These are phyloP conservation scores for Schrenkiella parvula DNA, from an alignment of 345 rosid genomes.

Conservation along the genomic window DNA sequence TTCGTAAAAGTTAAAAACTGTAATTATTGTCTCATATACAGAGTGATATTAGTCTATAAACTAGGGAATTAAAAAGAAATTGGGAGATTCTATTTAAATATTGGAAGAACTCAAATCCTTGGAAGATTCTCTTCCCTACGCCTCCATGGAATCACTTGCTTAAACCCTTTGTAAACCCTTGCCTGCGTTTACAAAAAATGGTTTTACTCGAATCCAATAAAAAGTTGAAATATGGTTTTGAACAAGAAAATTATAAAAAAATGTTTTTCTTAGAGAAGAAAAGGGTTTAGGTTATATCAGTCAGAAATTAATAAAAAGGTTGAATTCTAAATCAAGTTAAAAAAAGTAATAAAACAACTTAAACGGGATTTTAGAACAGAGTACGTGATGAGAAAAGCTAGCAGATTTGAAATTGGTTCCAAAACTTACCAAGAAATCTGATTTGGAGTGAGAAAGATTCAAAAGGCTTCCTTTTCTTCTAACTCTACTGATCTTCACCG, in stretches of 20 bases:
- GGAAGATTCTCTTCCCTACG: conserved; percentile 39
- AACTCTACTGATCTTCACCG: conserved; percentile 53
- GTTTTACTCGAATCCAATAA: not conserved
- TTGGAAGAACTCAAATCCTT: conserved; percentile 22
- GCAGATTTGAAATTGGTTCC: not conserved
- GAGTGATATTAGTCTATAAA: not conserved
- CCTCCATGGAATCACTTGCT: conserved; percentile 64
- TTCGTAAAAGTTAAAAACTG: not conserved
- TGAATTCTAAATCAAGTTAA: not conserved
- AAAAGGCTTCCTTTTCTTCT: conserved; percentile 48
- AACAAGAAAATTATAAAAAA: not conserved
- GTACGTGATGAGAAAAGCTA: not conserved
- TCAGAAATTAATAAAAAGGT: not conserved
- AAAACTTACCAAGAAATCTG: conserved; percentile 47
- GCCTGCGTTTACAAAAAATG: conserved; percentile 44
- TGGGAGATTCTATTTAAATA: conserved; percentile 1
- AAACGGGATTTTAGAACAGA: not conserved
- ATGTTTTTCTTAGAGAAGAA: not conserved
- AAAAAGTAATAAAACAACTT: not conserved
- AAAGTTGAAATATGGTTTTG: not conserved
- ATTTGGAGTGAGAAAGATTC: conserved; percentile 35
- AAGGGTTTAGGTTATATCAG: not conserved
- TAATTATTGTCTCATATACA: not conserved
- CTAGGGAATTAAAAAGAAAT: not conserved
- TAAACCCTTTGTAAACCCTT: conserved; percentile 49